A percentile compares a stretch with the other conserved stretches of the same genome.
phyloP scores from a whole-genome alignment of 345 rosid genomes.

The Brassica incana region DNA sequence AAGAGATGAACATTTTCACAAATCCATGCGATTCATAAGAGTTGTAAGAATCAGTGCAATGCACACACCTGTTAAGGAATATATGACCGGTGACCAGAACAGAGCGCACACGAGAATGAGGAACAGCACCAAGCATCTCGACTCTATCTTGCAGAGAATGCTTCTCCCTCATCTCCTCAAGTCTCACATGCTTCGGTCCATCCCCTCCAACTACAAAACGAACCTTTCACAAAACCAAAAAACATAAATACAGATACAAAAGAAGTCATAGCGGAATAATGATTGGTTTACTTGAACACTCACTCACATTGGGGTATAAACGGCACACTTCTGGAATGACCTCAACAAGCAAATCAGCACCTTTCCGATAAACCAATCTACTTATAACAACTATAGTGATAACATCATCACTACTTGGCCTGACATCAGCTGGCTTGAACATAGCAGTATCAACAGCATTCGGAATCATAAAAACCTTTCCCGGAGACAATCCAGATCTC shows the following conservation, averaged over 20 bases:
- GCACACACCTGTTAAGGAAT: conserved; percentile 72
- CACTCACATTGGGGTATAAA: conserved; percentile 71
- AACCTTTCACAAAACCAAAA: conserved; percentile 52
- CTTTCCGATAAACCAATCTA: conserved; percentile 92
- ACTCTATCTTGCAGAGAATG: conserved; percentile 97
- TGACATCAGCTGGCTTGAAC: conserved; percentile 74
- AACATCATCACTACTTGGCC: conserved; percentile 57
- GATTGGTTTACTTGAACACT: background rate
- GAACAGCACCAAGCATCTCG: conserved; percentile 91
- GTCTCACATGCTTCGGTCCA: conserved; percentile 86
- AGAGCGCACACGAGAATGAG: conserved; percentile 81
- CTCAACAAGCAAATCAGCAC: conserved; percentile 95
- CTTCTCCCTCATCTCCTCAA: conserved; percentile 97
- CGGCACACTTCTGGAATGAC: conserved; percentile 90
- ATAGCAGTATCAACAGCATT: conserved; percentile 99
- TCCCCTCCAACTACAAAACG: conserved; percentile 92
- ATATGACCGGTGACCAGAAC: conserved; percentile 84
- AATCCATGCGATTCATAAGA: background rate
- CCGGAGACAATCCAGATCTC: conserved; percentile 82
- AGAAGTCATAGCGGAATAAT: background rate
- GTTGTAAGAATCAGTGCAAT: background rate
- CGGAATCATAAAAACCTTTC: conserved; percentile 83
- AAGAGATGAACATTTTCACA: conserved; percentile 18
- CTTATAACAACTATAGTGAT: conserved; percentile 88
- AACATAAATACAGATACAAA: conserved; percentile 3